Base-by-base conservation (phyloP, 495 filamentous ascomycete genomes). In the Hypoxylon rickii region DNA sequence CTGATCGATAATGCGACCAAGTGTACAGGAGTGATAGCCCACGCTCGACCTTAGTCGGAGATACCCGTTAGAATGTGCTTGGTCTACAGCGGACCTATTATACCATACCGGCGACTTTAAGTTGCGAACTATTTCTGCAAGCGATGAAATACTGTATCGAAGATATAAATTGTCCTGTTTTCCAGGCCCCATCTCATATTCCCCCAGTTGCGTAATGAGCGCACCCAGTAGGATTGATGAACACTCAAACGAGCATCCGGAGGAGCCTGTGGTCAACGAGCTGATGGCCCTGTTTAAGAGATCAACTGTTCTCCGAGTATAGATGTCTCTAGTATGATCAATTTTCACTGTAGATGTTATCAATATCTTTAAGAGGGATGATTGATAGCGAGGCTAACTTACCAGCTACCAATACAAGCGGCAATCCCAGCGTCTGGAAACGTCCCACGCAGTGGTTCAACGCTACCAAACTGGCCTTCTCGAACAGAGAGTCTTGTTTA, bases 241-340 rank as follows among this genome's bases (percentile, higher is more conserved):
- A 33, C 52, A 55, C 5, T 41, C 18, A 16, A 42, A 43, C 26
- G 17, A 17, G 44, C 52, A 55, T 34, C 52, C 52, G 18, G 18
- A 17, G 2, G 3, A n/a, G 3, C 37, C 37, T 24, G 40, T 36
- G 21, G 18, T 24, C 6, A 47, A 21, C 3, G 3, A 5, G 7
- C 7, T 10, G 13, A 33, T 15, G 26, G 43, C n/a, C 4, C 15
- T 2, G 7, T 42, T 18, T 7, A 55, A 20, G 21, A 11, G 7
- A 20, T 16, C 13, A 6, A 55, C 33, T 16, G 42, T 29, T 4
- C 15, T 5, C n/a, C 0, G 1, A 26, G 1, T 3, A 55, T 0
- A 7, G n/a, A 19, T 17, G 32, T 13, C 43, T 48, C 16, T 16
- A 37, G 10, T 37, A 1, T 1, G 12, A 7, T 55, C 6, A 8